Conservation (phyloP, 1,139 yeast species). For the Pichia sp. region DNA sequence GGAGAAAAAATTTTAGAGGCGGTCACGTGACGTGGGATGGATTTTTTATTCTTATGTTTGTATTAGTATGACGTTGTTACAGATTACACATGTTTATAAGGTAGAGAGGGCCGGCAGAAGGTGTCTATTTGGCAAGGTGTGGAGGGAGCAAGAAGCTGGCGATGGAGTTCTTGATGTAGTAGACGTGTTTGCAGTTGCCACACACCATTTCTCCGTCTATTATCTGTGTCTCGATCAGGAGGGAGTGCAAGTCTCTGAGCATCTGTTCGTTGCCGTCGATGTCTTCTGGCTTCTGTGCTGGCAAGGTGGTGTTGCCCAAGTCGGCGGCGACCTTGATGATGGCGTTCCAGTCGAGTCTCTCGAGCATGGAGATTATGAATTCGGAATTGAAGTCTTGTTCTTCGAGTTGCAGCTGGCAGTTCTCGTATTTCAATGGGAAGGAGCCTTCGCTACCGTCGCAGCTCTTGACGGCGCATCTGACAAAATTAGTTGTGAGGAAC, state of each 20-base stretch:
- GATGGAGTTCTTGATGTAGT: slow-evolving; percentile 87
- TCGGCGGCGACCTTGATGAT: slow-evolving; percentile 72
- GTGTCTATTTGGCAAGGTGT: slow-evolving; percentile 57
- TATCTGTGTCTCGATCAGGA: slow-evolving; percentile 84
- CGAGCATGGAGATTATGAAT: slow-evolving; percentile 73
- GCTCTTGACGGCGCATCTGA: slow-evolving; percentile 84
- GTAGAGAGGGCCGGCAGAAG: background rate
- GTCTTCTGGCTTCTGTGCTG: slow-evolving; percentile 62
- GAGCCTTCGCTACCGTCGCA: slow-evolving; percentile 76
- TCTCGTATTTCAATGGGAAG: slow-evolving; percentile 76
- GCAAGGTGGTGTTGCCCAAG: slow-evolving; percentile 66
- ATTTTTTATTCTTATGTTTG: too few species aligned
- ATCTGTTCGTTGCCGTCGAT: slow-evolving; percentile 45
- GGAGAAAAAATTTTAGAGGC: too few species aligned
- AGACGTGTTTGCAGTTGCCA: slow-evolving; percentile 80
- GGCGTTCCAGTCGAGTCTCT: slow-evolving; percentile 88
- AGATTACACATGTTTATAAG: background rate
- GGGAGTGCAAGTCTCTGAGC: slow-evolving; percentile 71
- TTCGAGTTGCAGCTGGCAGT: slow-evolving; percentile 71
- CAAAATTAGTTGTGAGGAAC: slow-evolving; percentile 90
- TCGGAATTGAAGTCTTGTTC: slow-evolving; percentile 84
- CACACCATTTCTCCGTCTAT: slow-evolving; percentile 89
- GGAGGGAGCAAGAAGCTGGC: slow-evolving; percentile 96
- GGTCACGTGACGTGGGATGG: background rate
- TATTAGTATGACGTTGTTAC: background rate